Evolutionary conservation across 2,329 filamentous ascomycete species (phyloP), one percentile per base, ranked within the genome.

Genomic region (Berkeleyomyces basicola): DNA sequence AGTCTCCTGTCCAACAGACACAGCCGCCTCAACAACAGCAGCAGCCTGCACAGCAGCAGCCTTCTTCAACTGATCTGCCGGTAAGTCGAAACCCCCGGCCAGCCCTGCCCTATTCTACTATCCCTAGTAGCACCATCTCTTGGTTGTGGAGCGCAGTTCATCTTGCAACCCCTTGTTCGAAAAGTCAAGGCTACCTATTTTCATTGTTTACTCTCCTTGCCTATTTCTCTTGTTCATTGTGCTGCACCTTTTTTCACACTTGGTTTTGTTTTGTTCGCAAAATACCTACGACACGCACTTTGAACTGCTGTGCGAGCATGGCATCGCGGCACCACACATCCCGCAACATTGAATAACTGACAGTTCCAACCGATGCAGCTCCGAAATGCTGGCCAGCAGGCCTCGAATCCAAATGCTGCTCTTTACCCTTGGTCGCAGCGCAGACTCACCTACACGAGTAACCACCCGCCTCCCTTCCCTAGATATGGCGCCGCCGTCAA

Each of bases 401-500:
- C 73, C 59, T 43, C 39, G 67, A 81, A 83, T 66, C 80, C 83
- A 47, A 93, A 91, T 72, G 78, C 86, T 47, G 90, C 90, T 4
- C 82, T 95, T 62, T 99, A 97, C 71, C 93, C 93, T 0, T 99
- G 93, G 93, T 96, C 92, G 66, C 89, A 95, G 71, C 85, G 90
- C 65, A 84, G 88, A 63, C 74, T 99, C 61, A 92, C 87, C 67
- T 96, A 96, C 72, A 88, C 88, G 14, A 84, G 89, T 4, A 82
- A 85, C 2, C 85, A 90, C 70, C 82, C 86, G 9, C 91, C 89
- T 68, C 93, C 93, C 0, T 99, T 99, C 69, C 93, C 93, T 11
- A 85, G 93, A 72, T 99, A 99, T 80, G 93, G 93, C 71, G 90
- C 95, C 60, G 93, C 95, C 5, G 92, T 96, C 72, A 99, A 99